Evolutionary conservation across 805 yeast genomes (phyloP).

Genomic region (Debaryomyces prosopidis): DNA sequence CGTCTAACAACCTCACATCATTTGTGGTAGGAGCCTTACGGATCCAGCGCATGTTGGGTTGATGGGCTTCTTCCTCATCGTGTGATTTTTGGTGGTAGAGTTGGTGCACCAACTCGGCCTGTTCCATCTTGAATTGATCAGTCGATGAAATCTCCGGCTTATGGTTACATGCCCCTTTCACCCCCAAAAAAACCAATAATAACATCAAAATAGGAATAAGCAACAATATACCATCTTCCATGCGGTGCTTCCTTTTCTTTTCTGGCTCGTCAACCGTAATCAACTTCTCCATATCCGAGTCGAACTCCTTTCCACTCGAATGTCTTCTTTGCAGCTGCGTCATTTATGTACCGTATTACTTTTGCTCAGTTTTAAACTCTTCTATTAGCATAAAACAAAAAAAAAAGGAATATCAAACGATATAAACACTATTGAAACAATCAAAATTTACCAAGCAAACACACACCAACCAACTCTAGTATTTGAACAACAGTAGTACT

Average conservation of each 20-base stretch:
- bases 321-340: too few species aligned
- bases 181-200: not conserved
- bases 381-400: too few species aligned
- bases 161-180: not conserved
- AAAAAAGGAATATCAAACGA: too few species aligned
- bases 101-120: not conserved
- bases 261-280: not conserved
- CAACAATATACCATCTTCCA: not conserved
- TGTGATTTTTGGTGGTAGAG: not conserved
- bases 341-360: too few species aligned
- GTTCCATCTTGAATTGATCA: slow-evolving; percentile 1
- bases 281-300: slow-evolving; percentile 1
- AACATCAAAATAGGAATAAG: not conserved
- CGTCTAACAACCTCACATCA: slow-evolving; percentile 6
- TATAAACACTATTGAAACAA: too few species aligned
- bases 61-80: not conserved
- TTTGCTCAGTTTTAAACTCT: too few species aligned
- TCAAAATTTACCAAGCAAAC: too few species aligned
- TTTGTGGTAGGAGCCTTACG: not conserved
- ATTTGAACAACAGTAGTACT: too few species aligned
- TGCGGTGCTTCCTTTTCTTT: not conserved
- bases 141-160: not conserved
- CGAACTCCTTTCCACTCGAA: not conserved
- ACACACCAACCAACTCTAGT: too few species aligned
- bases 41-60: not conserved